These are phyloP conservation scores for Termitomyces titanicus DNA, from an alignment of 768 basidiomycete genomes.

Conservation along the genomic window DNA sequence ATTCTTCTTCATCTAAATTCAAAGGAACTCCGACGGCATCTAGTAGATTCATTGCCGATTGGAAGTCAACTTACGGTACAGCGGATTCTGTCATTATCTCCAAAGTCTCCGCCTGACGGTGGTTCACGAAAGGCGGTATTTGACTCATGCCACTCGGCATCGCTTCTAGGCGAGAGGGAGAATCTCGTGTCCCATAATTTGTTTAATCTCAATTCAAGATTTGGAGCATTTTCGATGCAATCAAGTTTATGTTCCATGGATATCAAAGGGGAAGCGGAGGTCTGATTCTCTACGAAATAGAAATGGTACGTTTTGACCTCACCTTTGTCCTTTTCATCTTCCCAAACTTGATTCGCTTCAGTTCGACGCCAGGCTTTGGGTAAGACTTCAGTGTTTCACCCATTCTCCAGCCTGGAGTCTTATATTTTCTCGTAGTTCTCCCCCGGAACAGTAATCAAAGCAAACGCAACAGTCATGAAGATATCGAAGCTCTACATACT, in stretches of 20 bases:
- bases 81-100: constrained; percentile 4
- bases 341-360: background rate
- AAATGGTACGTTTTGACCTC: constrained; percentile 21
- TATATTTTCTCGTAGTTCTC: constrained; percentile 2
- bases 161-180: constrained; percentile 28
- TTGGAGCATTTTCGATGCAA: constrained; percentile 42
- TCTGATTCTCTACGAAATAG: constrained; percentile 30
- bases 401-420: no score
- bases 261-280: constrained; percentile 36
- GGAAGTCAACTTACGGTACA: constrained; percentile 34
- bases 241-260: constrained; percentile 43
- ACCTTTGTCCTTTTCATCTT: background rate
- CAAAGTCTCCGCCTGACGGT: background rate
- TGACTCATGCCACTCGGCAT: constrained; percentile 39
- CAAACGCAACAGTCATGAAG: constrained; percentile 17
- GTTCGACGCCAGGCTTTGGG: constrained; percentile 16
- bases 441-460: constrained; percentile 23
- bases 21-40: constrained; percentile 29
- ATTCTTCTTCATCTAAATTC: background rate
- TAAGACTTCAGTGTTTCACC: background rate
- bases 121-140: constrained; percentile 24
- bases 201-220: constrained; percentile 21
- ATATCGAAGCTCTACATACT: constrained; percentile 15
- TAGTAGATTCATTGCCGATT: constrained; percentile 34
- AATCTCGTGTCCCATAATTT: background rate